These are phyloP conservation scores for Xerocomus brunneocitrinus DNA, from an alignment of 768 basidiomycete genomes.

Conservation along the genomic window DNA sequence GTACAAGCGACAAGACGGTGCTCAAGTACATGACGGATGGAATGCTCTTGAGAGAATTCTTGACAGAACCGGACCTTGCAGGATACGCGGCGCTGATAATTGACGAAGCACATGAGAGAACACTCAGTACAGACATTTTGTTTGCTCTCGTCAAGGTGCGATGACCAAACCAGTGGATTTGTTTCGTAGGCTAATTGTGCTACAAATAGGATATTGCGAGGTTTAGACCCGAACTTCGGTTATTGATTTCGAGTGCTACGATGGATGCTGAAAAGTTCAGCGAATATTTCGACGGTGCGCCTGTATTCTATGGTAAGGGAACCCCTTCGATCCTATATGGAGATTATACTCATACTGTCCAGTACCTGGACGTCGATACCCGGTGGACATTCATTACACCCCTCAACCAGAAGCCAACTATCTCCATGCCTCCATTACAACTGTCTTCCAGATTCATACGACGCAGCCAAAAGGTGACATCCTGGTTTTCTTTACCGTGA, in stretches of 20 bases:
- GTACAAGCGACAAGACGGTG: constrained; percentile 97
- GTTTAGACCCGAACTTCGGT: constrained; percentile 88
- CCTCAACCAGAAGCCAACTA: constrained; percentile 99
- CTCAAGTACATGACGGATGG: constrained; percentile 99
- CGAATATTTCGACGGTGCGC: constrained; percentile 94
- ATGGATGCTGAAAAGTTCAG: constrained; percentile 98
- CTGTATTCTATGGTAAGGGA: constrained; percentile 81
- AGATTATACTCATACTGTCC: constrained; percentile 5
- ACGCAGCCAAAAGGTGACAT: constrained; percentile 98
- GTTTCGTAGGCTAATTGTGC: constrained; percentile 22
- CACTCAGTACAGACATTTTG: constrained; percentile 95
- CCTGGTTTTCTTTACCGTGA: constrained; percentile 90
- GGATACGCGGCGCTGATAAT: constrained; percentile 95
- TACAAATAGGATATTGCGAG: constrained; percentile 82
- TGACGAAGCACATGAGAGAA: constrained; percentile 98
- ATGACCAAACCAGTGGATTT: constrained; percentile 17
- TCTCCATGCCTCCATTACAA: constrained; percentile 96
- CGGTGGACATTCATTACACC: constrained; percentile 98
- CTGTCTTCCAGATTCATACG: constrained; percentile 98
- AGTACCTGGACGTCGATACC: constrained; percentile 97
- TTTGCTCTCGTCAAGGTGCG: constrained; percentile 98
- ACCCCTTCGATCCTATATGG: not conserved
- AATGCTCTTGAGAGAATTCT: constrained; percentile 94
- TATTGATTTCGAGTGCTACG: constrained; percentile 95
- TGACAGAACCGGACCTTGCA: constrained; percentile 95